These are phyloP conservation scores for Crinitomyces ghanaensis DNA, from an alignment of 805 yeast species.

Conservation along the genomic window DNA sequence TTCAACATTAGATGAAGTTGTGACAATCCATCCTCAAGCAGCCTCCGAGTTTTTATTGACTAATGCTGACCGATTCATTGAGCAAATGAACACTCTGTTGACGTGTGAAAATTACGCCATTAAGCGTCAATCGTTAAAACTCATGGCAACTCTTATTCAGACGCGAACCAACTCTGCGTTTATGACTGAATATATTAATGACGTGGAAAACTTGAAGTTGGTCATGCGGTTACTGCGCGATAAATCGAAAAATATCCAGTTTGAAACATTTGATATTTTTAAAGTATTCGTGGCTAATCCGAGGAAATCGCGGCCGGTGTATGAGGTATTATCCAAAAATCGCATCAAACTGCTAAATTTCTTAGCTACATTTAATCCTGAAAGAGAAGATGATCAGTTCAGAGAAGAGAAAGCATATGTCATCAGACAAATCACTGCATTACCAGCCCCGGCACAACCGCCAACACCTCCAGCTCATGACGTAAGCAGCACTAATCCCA, in stretches of 20 bases:
- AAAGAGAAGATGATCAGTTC: slow-evolving; percentile 53
- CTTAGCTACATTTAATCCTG: slow-evolving; percentile 49
- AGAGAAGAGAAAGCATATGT: slow-evolving; percentile 75
- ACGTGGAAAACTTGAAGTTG: slow-evolving; percentile 71
- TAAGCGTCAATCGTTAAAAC: slow-evolving; percentile 73
- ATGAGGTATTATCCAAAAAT: slow-evolving; percentile 75
- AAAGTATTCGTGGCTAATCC: slow-evolving; percentile 97
- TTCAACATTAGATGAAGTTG: slow-evolving; percentile 57
- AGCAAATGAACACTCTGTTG: slow-evolving; percentile 55
- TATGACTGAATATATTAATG: slow-evolving; percentile 67
- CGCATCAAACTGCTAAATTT: slow-evolving; percentile 64
- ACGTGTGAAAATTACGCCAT: slow-evolving; percentile 79
- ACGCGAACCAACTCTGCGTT: slow-evolving; percentile 58
- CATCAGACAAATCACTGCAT: slow-evolving; percentile 50
- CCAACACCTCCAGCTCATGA: slow-evolving; percentile 4
- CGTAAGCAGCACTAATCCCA: slow-evolving; percentile 6
- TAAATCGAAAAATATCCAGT: slow-evolving; percentile 76
- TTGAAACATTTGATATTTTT: slow-evolving; percentile 87
- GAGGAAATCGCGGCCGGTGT: slow-evolving; percentile 64
- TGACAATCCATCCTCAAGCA: slow-evolving; percentile 56
- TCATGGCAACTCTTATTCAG: slow-evolving; percentile 61
- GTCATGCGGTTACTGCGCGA: slow-evolving; percentile 81
- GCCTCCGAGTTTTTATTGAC: slow-evolving; percentile 57
- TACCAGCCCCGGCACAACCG: slow-evolving; percentile 14
- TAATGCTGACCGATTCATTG: slow-evolving; percentile 49